Percentiles rank a stretch among this genome's conserved stretches.
Conservation (phyloP, 2,329 filamentous ascomycete species). For the Trichoderma semiorbis region DNA sequence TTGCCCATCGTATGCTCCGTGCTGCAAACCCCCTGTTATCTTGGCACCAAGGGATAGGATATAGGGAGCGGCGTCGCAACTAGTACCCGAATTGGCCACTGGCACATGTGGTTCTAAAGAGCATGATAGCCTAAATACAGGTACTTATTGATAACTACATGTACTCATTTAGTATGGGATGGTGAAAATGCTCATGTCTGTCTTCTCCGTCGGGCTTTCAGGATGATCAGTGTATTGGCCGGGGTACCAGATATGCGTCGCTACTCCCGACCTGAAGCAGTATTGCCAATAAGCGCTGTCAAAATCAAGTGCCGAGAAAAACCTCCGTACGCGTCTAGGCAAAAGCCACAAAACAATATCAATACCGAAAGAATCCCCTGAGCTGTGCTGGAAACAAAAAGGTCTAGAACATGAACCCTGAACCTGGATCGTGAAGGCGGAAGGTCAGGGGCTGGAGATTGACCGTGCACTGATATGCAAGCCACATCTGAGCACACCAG, state of each 20-base stretch:
- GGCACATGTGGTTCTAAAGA: neutral
- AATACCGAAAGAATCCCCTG: neutral
- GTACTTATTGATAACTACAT: neutral
- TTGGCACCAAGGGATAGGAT: neutral
- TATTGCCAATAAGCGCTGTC: neutral
- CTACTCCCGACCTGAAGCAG: neutral
- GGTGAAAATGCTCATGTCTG: neutral
- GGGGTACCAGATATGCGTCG: neutral
- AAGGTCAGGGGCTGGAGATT: neutral
- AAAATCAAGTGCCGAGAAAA: neutral
- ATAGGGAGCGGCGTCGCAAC: neutral
- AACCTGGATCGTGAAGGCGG: neutral
- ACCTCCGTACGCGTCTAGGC: neutral
- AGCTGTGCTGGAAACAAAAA: neutral
- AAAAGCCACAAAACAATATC: neutral
- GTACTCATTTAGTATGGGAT: fast-evolving
- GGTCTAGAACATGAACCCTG: neutral
- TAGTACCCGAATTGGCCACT: neutral
- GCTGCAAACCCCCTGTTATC: neutral
- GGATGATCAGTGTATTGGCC: fast-evolving
- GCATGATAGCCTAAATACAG: neutral
- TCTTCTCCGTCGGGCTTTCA: neutral
- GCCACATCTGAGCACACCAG: neutral
- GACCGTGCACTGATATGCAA: neutral
- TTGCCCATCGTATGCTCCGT: neutral